phyloP scores from a whole-genome alignment of 2,329 filamentous ascomycete genomes.

The Cercospora janseana region DNA sequence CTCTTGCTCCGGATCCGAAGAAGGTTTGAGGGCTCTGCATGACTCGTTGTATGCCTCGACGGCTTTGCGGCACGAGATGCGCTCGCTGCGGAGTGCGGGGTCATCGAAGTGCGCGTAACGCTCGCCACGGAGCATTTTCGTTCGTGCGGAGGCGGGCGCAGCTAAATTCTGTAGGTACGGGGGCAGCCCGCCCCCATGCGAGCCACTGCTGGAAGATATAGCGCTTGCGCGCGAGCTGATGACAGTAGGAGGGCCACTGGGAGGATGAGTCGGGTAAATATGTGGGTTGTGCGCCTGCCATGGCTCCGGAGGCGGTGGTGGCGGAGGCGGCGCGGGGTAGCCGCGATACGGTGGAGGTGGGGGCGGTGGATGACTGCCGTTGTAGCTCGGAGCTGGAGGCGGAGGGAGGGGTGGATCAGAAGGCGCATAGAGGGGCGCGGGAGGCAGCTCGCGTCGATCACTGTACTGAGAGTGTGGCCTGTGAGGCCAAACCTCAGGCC shows the following conservation, averaged over 20 bases:
- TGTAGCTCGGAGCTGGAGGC: constrained; percentile 22
- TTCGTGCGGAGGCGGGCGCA: constrained; percentile 62
- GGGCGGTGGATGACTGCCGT: constrained; percentile 17
- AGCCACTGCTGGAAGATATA: constrained; percentile 41
- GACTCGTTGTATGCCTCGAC: constrained; percentile 78
- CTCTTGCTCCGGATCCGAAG: constrained; percentile 61
- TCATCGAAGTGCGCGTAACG: constrained; percentile 74
- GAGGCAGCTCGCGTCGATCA: constrained; percentile 3
- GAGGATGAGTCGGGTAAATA: constrained; percentile 17
- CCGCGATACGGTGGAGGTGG: constrained; percentile 16
- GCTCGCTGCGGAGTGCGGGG: constrained; percentile 73
- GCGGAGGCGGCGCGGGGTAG: constrained; percentile 17
- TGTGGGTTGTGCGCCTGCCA: constrained; percentile 8
- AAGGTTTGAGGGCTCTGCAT: constrained; percentile 48
- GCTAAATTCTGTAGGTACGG: not conserved
- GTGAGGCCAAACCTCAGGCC: constrained; percentile 22
- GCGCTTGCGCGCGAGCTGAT: constrained; percentile 28
- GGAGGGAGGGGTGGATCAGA: constrained; percentile 5
- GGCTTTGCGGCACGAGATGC: constrained; percentile 77
- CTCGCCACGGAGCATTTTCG: constrained; percentile 81
- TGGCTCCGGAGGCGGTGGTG: constrained; percentile 12
- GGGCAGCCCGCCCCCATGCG: constrained; percentile 27
- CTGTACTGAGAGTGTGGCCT: not conserved
- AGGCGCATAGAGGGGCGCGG: constrained; percentile 6
- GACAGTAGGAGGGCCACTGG: constrained; percentile 13